Base-by-base conservation (phyloP, 768 basidiomycete species). In the Leccinum barrowsii region DNA sequence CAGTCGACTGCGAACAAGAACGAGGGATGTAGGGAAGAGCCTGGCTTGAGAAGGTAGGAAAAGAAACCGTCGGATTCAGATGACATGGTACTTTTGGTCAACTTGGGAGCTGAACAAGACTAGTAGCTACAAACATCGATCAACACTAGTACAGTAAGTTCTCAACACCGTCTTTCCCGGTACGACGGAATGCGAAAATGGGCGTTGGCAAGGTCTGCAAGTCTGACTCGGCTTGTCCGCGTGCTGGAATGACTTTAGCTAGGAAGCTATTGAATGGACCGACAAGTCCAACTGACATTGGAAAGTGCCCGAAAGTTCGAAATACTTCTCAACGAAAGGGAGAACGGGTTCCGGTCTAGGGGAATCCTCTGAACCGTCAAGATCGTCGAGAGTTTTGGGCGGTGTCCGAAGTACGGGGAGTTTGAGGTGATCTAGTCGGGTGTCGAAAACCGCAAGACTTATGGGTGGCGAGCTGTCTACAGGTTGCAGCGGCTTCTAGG, bases 1-100 rank as follows among this genome's bases (percentile, higher is more conserved):
- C 74, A 77, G 70, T 92, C 88, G 35, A 89, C 77, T 7, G 82
- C 73, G 59, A 84, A 70, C 1, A 90, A 78, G 68, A 90, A 90
- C 0, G 77, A 79, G 0, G 89, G 88, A 58, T 89, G 74, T n/a
- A 90, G 74, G 2, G 89, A 87, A 2, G 89, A 91, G 22, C 90
- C 90, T 10, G 91, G 89, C 51, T 76, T 80, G 13, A 94, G 77
- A 57, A 94, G 77, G 59, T 79, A 76, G 19, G 80, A 72, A 59
- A 90, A 70, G 65, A 88, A 81, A n/a, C 15, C 56, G 46, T 66
- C 61, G n/a, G 56, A 50, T 50, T 65, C 65, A 28, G 69, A 55
- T 11, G 70, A 28, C 66, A 72, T 71, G 50, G 24, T 51, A 7
- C 12, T 52, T 19, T 10, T 34, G 30, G 22, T 5, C 53, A 40